These are phyloP conservation scores for Diaporthe citri DNA, from an alignment of 2,329 filamentous ascomycete species.

Conservation along the genomic window DNA sequence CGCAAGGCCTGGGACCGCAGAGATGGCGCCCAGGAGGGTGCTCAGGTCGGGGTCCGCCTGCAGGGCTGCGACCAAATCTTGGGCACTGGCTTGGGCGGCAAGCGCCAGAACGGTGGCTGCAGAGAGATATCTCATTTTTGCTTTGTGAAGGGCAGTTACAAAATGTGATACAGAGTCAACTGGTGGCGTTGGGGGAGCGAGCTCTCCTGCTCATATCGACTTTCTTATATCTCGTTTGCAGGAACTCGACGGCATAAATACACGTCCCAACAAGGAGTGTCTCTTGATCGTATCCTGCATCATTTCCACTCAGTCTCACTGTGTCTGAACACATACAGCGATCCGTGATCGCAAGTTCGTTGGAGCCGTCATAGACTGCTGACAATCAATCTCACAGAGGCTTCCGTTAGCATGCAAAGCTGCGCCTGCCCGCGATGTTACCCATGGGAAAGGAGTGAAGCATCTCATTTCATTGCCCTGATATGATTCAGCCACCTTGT, in stretches of 20 bases:
- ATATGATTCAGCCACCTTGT: background rate
- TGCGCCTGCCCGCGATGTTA: constrained; percentile 15
- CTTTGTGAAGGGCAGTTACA: too few species aligned
- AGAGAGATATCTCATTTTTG: background rate
- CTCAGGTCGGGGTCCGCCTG: constrained; percentile 21
- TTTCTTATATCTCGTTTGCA: background rate
- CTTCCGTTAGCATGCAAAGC: constrained; percentile 5
- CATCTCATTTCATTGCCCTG: background rate
- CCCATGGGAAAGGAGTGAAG: background rate
- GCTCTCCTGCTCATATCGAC: background rate
- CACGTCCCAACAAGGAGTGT: background rate
- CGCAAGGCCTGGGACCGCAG: constrained; percentile 14
- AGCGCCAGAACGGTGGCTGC: background rate
- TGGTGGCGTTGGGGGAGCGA: background rate
- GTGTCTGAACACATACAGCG: background rate
- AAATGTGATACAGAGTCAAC: background rate
- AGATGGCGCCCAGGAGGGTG: constrained; percentile 17
- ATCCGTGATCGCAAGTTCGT: constrained; percentile 6
- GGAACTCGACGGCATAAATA: background rate
- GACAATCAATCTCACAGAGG: constrained; percentile 22
- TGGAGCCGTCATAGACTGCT: constrained; percentile 25
- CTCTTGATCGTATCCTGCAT: background rate
- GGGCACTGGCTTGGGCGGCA: background rate
- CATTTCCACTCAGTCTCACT: too few species aligned
- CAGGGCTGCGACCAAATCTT: constrained; percentile 12